Percentiles rank a stretch among this genome's conserved stretches.
phyloP scores from a whole-genome alignment of 73 alveolate species.

The Blepharisma japonicum region DNA sequence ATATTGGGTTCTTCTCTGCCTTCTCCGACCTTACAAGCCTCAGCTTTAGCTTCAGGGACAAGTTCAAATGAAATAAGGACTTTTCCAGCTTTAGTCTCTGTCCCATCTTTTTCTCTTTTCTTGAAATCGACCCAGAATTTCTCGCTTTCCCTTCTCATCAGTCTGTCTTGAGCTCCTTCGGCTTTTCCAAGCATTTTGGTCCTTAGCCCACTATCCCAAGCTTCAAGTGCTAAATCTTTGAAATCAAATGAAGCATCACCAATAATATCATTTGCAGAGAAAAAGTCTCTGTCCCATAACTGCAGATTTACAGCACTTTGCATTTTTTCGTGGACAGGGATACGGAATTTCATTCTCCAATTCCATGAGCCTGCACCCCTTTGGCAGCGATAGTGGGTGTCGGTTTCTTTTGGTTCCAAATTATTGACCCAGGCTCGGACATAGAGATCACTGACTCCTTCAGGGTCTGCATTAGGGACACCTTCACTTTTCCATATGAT shows the following conservation, averaged over 20 bases:
- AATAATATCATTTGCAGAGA: conserved; percentile 88
- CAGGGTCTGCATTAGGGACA: conserved; percentile 85
- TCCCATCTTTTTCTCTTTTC: background rate
- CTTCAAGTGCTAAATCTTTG: conserved; percentile 35
- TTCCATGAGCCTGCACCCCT: conserved; percentile 88
- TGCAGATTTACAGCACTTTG: conserved; percentile 65
- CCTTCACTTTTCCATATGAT: conserved; percentile 93
- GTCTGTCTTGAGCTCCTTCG: conserved; percentile 27
- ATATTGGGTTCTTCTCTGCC: conserved; percentile 97
- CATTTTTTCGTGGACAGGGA: conserved; percentile 64
- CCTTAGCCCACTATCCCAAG: conserved; percentile 48
- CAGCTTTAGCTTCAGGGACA: conserved; percentile 77
- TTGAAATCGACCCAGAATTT: conserved; percentile 31
- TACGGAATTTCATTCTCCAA: conserved; percentile 87
- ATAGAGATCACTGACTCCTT: conserved; percentile 96
- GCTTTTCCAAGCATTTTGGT: conserved; percentile 32
- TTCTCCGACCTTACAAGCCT: conserved; percentile 76
- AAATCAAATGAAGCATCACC: conserved; percentile 70
- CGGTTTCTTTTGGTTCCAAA: conserved; percentile 82
- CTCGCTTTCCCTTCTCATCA: background rate
- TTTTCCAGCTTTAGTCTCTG: conserved; percentile 59
- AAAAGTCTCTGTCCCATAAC: conserved; percentile 89
- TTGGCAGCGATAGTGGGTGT: conserved; percentile 90
- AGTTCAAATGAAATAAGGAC: conserved; percentile 79
- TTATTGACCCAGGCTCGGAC: conserved; percentile 84